These are phyloP conservation scores for Abrus pulchellus DNA, from an alignment of 306 rosid genomes.

Conservation along the genomic window DNA sequence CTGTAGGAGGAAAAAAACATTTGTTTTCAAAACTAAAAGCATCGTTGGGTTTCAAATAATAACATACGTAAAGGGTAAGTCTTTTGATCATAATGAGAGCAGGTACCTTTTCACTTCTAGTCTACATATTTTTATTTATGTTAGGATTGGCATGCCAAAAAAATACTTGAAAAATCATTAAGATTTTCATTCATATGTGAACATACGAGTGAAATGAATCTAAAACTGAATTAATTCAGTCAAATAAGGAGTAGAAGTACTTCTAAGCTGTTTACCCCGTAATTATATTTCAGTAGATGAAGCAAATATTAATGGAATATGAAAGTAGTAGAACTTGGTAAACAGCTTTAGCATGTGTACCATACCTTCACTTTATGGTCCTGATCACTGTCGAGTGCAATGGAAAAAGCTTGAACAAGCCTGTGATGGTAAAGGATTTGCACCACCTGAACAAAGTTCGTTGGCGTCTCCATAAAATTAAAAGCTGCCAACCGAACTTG, in stretches of 20 bases:
- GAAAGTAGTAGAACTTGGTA: not conserved
- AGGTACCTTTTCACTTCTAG: not conserved
- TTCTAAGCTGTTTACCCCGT: not conserved
- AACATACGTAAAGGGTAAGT: not conserved
- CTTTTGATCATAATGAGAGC: constrained; percentile 31
- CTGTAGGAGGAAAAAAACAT: not conserved
- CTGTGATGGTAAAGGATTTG: constrained; percentile 53
- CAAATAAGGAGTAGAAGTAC: not conserved
- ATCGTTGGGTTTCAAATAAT: not conserved
- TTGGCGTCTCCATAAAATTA: constrained; percentile 51
- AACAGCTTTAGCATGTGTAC: not conserved
- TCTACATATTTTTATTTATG: not conserved
- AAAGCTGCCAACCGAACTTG: constrained; percentile 60
- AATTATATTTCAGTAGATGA: constrained; percentile 1
- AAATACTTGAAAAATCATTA: not conserved
- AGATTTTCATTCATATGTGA: too few species aligned
- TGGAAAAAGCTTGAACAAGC: constrained; percentile 51
- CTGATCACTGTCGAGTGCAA: constrained; percentile 49
- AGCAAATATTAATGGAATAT: constrained; percentile 4
- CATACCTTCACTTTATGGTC: constrained; percentile 54
- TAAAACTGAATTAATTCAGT: constrained; percentile 20
- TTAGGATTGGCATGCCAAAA: constrained; percentile 19
- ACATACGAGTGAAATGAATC: not conserved
- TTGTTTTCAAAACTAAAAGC: constrained; percentile 1
- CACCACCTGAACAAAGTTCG: constrained; percentile 48